Percentiles rank a stretch among this genome's conserved stretches.
Evolutionary conservation across 73 alveolate species (phyloP).

Genomic region (Vitrella brassicaformis): DNA sequence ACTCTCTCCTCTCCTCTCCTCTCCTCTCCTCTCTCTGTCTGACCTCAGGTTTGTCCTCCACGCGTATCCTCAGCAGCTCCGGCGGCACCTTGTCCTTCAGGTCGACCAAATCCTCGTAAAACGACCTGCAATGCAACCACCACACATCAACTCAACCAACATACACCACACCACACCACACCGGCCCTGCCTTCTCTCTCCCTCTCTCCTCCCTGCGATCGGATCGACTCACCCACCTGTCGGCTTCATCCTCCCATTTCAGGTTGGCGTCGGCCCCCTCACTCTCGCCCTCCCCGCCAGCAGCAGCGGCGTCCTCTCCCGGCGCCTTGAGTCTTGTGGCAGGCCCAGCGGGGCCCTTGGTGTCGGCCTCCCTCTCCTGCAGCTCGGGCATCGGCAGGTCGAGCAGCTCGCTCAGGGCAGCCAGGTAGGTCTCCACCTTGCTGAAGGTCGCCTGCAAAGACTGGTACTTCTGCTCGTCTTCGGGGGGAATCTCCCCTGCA

Average conservation of each 20-base stretch:
- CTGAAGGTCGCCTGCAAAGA: too few relatives aligned
- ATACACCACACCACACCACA: not conserved
- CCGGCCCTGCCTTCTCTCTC: not conserved
- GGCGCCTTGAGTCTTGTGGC: too few relatives aligned
- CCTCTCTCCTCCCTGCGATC: too few relatives aligned
- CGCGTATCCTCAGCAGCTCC: not conserved
- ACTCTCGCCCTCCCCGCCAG: not conserved
- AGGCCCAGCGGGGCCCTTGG: too few relatives aligned
- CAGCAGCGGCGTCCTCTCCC: too few relatives aligned
- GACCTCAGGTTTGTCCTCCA: not conserved
- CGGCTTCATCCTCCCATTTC: not conserved
- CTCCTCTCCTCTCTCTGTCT: not conserved
- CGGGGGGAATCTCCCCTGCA: too few relatives aligned
- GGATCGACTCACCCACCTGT: too few relatives aligned
- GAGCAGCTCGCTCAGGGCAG: too few relatives aligned
- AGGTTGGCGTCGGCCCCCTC: not conserved
- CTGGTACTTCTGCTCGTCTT: too few relatives aligned
- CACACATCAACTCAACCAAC: not conserved
- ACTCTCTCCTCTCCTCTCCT: conserved; percentile 7
- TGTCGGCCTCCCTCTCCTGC: too few relatives aligned
- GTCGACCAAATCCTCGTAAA: not conserved
- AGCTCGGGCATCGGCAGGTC: too few relatives aligned
- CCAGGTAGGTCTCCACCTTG: too few relatives aligned
- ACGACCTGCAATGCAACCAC: not conserved
- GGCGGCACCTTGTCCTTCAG: not conserved